Evolutionary conservation across 169 alveolate species (phyloP).

Genomic region (Theileria orientalis): DNA sequence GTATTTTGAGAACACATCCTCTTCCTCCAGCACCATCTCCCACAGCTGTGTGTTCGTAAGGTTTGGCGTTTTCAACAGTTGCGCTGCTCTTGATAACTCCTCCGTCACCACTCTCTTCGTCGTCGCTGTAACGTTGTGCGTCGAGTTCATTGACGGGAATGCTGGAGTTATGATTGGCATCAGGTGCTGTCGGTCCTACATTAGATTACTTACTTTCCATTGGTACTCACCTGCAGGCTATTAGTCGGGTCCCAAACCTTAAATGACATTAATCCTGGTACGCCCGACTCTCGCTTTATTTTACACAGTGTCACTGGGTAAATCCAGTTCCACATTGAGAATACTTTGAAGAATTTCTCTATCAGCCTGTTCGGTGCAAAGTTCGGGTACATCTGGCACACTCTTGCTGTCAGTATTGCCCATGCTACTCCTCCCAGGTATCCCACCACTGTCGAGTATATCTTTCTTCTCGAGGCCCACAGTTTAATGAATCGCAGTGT

Average conservation of each 20-base stretch:
- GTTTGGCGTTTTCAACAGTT: slow-evolving; percentile 33
- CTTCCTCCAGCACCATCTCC: slow-evolving; percentile 74
- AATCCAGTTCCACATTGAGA: slow-evolving; percentile 87
- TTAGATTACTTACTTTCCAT: background rate
- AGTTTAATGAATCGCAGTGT: slow-evolving; percentile 93
- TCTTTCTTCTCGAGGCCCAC: slow-evolving; percentile 98
- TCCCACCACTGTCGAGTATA: slow-evolving; percentile 96
- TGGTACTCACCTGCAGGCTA: slow-evolving; percentile 68
- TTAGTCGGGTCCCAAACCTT: slow-evolving; percentile 90
- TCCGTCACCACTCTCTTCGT: slow-evolving; percentile 90
- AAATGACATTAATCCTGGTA: slow-evolving; percentile 86
- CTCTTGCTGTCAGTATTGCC: slow-evolving; percentile 97
- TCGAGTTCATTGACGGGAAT: slow-evolving; percentile 96
- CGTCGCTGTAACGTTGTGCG: slow-evolving; percentile 90
- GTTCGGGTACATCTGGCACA: slow-evolving; percentile 95
- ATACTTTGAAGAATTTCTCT: slow-evolving; percentile 91
- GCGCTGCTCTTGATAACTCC: slow-evolving; percentile 86
- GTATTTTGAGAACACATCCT: slow-evolving; percentile 72
- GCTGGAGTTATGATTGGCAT: slow-evolving; percentile 98
- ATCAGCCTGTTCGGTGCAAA: slow-evolving; percentile 87
- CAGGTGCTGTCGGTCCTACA: slow-evolving; percentile 85
- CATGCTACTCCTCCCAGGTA: slow-evolving; percentile 98
- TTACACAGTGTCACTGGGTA: slow-evolving; percentile 86
- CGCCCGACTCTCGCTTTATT: slow-evolving; percentile 80
- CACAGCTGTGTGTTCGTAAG: slow-evolving; percentile 54